phyloP scores from a whole-genome alignment of 78 protist species.

The Dictyostelium purpureum region DNA sequence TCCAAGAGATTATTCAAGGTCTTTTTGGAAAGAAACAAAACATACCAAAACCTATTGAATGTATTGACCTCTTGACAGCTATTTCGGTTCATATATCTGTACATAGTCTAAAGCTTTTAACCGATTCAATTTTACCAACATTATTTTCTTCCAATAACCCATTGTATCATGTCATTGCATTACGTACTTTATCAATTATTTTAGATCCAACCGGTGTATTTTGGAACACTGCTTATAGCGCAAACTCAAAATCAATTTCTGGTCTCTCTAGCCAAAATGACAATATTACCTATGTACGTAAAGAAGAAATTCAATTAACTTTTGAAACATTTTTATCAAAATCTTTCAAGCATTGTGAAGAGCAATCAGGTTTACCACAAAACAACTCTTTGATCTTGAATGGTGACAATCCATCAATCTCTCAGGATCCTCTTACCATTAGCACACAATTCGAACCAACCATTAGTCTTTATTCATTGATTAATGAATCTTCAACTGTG shows the following conservation, averaged over 20 bases:
- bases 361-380: constrained; percentile 33
- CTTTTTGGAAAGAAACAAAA: constrained; percentile 67
- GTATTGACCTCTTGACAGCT: constrained; percentile 45
- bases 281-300: constrained; percentile 21
- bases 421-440: constrained; percentile 45
- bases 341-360: constrained; percentile 55
- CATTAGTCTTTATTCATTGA: constrained; percentile 41
- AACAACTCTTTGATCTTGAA: not conserved
- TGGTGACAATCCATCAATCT: constrained; percentile 15
- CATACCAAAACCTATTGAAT: constrained; percentile 32
- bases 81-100: constrained; percentile 60
- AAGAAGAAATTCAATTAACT: constrained; percentile 58
- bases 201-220: constrained; percentile 62
- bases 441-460: constrained; percentile 74
- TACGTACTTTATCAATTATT: constrained; percentile 45
- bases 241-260: constrained; percentile 18
- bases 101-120: constrained; percentile 49
- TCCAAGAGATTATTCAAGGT: constrained; percentile 43
- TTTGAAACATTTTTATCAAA: constrained; percentile 64
- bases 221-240: constrained; percentile 39
- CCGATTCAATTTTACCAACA: constrained; percentile 41
- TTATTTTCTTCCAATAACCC: constrained; percentile 4
- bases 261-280: not conserved
- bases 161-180: constrained; percentile 46
- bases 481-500: constrained; percentile 12